These are phyloP conservation scores for Begonia peltatifolia DNA, from an alignment of 306 rosid genomes.

Conservation along the genomic window DNA sequence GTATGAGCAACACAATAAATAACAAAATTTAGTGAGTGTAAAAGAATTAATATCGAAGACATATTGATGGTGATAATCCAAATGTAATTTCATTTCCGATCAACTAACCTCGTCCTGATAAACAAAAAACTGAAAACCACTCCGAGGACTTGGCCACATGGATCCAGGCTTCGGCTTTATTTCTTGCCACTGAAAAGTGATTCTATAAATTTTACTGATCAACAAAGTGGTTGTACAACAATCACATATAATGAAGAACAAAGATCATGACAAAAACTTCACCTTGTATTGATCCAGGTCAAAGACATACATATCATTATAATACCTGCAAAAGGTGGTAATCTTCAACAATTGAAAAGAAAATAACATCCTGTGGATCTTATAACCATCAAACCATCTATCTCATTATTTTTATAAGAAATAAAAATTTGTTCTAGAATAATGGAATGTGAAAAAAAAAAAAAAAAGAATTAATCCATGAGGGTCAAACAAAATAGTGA, in stretches of 20 bases:
- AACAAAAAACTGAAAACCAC: slow-evolving; percentile 90
- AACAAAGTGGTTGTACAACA: slow-evolving; percentile 4
- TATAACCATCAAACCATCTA: too few relatives aligned
- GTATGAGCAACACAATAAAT: too few relatives aligned
- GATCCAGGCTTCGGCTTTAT: slow-evolving; percentile 89
- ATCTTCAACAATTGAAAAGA: background rate
- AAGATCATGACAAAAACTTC: slow-evolving; percentile 7
- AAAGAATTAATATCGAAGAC: too few relatives aligned
- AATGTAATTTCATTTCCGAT: slow-evolving; percentile 5
- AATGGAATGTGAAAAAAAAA: too few relatives aligned
- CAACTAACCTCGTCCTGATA: slow-evolving; percentile 79
- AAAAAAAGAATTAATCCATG: too few relatives aligned
- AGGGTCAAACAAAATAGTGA: too few relatives aligned
- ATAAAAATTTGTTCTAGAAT: too few relatives aligned
- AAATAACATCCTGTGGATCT: background rate
- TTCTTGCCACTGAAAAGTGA: slow-evolving; percentile 82
- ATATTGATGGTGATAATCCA: too few relatives aligned
- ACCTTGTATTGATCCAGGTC: slow-evolving; percentile 96
- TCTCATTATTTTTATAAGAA: too few relatives aligned
- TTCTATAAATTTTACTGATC: background rate
- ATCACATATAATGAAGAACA: slow-evolving; percentile 6
- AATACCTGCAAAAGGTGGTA: slow-evolving; percentile 46
- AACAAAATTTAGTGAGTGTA: too few relatives aligned
- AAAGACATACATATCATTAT: slow-evolving; percentile 77
- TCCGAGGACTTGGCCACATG: slow-evolving; percentile 92